Percentiles rank a stretch among this genome's conserved stretches.
phyloP scores from a whole-genome alignment of 495 filamentous ascomycete genomes.

The Podospora comata region DNA sequence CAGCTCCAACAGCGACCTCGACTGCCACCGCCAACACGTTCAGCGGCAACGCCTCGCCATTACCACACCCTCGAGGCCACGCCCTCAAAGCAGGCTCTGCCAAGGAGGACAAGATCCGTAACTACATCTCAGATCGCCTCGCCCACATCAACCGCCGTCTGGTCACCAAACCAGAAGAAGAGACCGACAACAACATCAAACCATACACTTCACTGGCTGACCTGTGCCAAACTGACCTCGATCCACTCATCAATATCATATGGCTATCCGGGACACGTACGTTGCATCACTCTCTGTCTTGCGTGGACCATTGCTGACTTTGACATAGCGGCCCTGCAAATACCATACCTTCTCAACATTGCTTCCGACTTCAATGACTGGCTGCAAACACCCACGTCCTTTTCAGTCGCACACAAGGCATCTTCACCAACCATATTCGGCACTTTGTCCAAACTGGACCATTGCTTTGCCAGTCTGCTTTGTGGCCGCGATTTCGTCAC shows the following conservation, averaged over 20 bases:
- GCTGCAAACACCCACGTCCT: slow-evolving; percentile 63
- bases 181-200: slow-evolving; percentile 42
- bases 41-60: slow-evolving; percentile 28
- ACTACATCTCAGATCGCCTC: slow-evolving; percentile 62
- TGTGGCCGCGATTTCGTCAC: slow-evolving; percentile 63
- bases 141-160: slow-evolving; percentile 64
- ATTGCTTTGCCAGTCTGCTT: slow-evolving; percentile 69
- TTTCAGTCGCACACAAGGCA: background rate
- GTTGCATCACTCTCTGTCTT: slow-evolving; percentile 25
- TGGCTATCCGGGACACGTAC: slow-evolving; percentile 82
- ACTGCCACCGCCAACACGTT: slow-evolving; percentile 25
- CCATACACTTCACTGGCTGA: slow-evolving; percentile 70
- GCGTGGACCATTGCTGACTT: background rate
- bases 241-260: slow-evolving; percentile 67
- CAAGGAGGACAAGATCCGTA: slow-evolving; percentile 74
- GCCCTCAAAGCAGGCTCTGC: slow-evolving; percentile 66
- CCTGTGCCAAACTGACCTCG: slow-evolving; percentile 61
- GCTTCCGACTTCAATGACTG: slow-evolving; percentile 65
- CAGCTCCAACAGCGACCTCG: slow-evolving; percentile 53
- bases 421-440: slow-evolving; percentile 60
- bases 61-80: slow-evolving; percentile 62
- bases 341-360: slow-evolving; percentile 75
- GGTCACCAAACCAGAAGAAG: slow-evolving; percentile 48
- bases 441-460: slow-evolving; percentile 72
- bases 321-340: slow-evolving; percentile 68